Conservation (phyloP, 768 basidiomycete species). For the Podaxis carcinomalis region DNA sequence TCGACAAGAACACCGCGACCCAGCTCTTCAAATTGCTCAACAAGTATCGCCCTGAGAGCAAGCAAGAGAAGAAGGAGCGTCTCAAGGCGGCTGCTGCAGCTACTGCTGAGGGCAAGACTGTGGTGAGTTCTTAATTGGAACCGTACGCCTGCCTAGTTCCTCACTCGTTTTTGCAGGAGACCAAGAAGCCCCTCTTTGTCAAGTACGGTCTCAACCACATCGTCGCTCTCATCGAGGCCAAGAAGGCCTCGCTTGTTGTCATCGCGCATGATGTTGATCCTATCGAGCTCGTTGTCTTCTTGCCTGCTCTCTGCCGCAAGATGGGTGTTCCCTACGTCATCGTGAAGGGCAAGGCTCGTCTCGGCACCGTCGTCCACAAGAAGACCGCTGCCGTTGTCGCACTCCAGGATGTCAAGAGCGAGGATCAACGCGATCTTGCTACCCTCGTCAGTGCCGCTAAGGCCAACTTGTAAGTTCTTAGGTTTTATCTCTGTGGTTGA, state of each 20-base stretch:
- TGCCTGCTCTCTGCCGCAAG: constrained; percentile 97
- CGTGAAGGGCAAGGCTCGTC: constrained; percentile 96
- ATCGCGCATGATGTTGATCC: constrained; percentile 99
- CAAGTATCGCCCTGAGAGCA: constrained; percentile 94
- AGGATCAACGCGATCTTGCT: constrained; percentile 90
- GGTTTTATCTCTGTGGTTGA: background rate
- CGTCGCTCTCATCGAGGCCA: constrained; percentile 93
- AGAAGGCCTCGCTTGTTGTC: constrained; percentile 94
- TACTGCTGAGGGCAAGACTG: constrained; percentile 68
- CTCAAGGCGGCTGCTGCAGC: constrained; percentile 74
- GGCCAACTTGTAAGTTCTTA: constrained; percentile 84
- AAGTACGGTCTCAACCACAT: constrained; percentile 98
- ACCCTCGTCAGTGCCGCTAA: constrained; percentile 92
- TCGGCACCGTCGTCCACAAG: constrained; percentile 97
- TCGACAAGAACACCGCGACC: constrained; percentile 99
- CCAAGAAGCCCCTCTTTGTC: constrained; percentile 93
- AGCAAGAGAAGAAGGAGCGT: constrained; percentile 96
- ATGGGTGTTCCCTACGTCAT: constrained; percentile 99
- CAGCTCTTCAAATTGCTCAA: constrained; percentile 97
- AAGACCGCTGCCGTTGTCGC: constrained; percentile 93
- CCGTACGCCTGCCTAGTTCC: background rate
- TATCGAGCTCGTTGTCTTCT: constrained; percentile 97
- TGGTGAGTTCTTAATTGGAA: background rate
- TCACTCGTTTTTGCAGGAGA: constrained; percentile 41
- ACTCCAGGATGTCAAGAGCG: constrained; percentile 90